phyloP scores from a whole-genome alignment of 73 alveolate genomes.

The Tetrahymena malaccensis region DNA sequence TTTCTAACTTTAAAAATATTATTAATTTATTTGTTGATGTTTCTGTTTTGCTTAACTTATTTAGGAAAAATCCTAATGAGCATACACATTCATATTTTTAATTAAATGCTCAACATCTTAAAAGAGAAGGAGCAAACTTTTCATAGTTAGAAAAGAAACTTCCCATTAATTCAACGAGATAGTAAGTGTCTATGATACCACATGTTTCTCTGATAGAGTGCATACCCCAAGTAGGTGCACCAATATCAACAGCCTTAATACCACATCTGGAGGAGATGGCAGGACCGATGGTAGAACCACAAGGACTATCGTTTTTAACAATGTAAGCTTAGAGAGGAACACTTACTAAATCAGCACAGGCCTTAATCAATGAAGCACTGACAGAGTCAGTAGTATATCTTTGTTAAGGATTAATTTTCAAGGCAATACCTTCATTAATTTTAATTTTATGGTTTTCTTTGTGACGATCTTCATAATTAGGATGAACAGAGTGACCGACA shows the following conservation, averaged over 20 bases:
- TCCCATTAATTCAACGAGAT: neutral
- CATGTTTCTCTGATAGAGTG: conserved; percentile 63
- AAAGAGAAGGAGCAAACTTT: neutral
- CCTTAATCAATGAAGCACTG: conserved; percentile 51
- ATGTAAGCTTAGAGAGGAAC: conserved; percentile 73
- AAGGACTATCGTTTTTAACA: conserved; percentile 80
- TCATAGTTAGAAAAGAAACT: neutral
- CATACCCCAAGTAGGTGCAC: conserved; percentile 82
- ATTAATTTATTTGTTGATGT: too few species aligned
- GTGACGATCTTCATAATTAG: conserved; percentile 4
- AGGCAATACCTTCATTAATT: conserved; percentile 54
- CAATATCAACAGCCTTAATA: conserved; percentile 77
- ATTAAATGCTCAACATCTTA: neutral
- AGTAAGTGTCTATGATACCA: neutral
- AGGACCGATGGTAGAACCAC: conserved; percentile 90
- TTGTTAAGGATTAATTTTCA: conserved; percentile 49
- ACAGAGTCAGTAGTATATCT: conserved; percentile 63
- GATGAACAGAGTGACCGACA: conserved; percentile 15
- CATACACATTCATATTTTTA: neutral
- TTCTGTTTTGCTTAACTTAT: too few species aligned
- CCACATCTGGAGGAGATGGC: conserved; percentile 54
- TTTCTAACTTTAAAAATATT: too few species aligned
- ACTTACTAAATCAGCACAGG: conserved; percentile 41
- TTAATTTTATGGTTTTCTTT: conserved; percentile 42
- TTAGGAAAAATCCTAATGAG: neutral